These are phyloP conservation scores for Bidens hawaiensis DNA, from an alignment of 140 eudicot genomes.

Conservation along the genomic window DNA sequence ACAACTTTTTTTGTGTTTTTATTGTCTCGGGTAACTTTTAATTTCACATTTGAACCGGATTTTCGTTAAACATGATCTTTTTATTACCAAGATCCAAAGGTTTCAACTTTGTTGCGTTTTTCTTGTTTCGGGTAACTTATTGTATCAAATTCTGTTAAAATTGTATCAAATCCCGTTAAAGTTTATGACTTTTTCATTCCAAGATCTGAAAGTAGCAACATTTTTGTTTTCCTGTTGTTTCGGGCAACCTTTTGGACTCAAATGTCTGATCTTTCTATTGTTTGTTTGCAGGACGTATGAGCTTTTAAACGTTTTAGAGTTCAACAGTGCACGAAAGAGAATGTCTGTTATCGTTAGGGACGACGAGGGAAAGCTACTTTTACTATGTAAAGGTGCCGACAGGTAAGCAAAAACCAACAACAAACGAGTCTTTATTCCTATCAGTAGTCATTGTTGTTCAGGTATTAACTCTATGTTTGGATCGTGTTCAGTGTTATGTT, in stretches of 20 bases:
- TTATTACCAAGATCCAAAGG: slow-evolving; percentile 41
- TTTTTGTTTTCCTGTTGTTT: not conserved
- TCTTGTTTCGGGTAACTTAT: slow-evolving; percentile 16
- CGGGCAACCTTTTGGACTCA: not conserved
- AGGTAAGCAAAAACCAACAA: not conserved
- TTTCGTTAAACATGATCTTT: not conserved
- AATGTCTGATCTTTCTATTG: not conserved
- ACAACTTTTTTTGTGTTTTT: slow-evolving; percentile 1
- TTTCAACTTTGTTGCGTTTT: not conserved
- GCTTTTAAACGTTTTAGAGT: slow-evolving; percentile 3
- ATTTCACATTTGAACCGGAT: not conserved
- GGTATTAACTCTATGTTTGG: not conserved
- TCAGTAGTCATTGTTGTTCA: no score
- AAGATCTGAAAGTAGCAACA: slow-evolving; percentile 36
- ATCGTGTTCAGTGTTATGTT: slow-evolving; percentile 10
- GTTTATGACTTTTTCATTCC: not conserved
- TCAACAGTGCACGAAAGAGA: not conserved
- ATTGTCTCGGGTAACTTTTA: slow-evolving; percentile 1
- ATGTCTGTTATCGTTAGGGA: slow-evolving; percentile 4
- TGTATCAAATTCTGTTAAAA: not conserved
- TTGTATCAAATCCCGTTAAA: not conserved
- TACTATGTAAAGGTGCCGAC: slow-evolving; percentile 11
- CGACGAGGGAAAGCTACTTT: not conserved
- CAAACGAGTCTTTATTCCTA: no score
- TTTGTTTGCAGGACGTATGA: slow-evolving; percentile 10